Conservation (phyloP, 1,284 basidiomycete species). For the Fistulinella cinereoalba region DNA sequence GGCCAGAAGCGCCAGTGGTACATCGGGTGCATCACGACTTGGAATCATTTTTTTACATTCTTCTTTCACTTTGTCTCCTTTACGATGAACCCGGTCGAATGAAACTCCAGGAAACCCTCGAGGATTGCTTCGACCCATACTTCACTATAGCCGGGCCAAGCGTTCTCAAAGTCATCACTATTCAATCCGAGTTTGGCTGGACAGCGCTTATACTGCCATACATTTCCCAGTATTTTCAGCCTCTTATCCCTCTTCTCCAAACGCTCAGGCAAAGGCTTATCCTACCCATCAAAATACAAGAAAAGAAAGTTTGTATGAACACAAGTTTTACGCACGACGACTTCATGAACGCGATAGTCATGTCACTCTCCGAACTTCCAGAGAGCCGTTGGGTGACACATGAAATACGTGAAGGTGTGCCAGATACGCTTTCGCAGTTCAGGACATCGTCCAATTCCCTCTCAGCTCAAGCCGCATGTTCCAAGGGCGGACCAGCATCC, state of each 20-base stretch:
- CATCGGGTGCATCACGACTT: too few species aligned
- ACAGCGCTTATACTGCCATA: background rate
- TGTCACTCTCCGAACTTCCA: background rate
- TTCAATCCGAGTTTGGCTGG: background rate
- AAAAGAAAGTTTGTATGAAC: background rate
- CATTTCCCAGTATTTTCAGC: background rate
- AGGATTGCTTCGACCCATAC: conserved; percentile 1
- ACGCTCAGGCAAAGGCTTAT: background rate
- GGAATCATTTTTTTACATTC: background rate
- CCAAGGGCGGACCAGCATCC: too few species aligned
- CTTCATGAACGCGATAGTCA: background rate
- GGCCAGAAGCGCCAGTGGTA: too few species aligned
- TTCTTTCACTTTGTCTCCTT: conserved; percentile 7
- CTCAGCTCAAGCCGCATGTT: too few species aligned
- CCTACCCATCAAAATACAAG: background rate
- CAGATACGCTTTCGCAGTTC: too few species aligned
- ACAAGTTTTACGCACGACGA: background rate
- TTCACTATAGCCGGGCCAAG: background rate
- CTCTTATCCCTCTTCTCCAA: background rate
- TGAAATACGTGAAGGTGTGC: too few species aligned
- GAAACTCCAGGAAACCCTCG: conserved; percentile 1
- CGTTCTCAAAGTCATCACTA: background rate
- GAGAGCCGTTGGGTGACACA: background rate
- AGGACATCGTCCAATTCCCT: too few species aligned
- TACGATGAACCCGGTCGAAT: background rate